phyloP scores from a whole-genome alignment of 1,284 basidiomycete genomes.

The Ganoderma boninense region DNA sequence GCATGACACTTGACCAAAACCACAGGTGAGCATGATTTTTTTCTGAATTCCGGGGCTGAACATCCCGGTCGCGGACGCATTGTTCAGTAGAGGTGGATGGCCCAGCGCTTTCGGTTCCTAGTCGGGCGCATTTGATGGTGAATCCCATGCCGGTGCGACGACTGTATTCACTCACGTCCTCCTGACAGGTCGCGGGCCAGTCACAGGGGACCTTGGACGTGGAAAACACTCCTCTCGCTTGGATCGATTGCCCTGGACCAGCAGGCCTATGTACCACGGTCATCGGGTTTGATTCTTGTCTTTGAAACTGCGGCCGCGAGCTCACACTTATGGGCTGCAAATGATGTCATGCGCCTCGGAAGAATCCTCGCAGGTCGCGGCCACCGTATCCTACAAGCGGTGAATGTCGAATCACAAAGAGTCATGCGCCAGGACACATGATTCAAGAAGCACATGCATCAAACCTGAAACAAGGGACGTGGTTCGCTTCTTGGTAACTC shows the following conservation, averaged over 20 bases:
- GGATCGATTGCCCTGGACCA: not conserved
- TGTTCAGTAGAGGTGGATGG: not conserved
- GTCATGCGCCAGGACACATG: not conserved
- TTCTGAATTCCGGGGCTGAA: not conserved
- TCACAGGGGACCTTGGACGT: not conserved
- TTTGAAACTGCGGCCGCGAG: not conserved
- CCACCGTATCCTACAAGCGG: not conserved
- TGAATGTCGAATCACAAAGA: not conserved
- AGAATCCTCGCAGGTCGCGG: not conserved
- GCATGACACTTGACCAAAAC: not conserved
- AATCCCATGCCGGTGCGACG: not conserved
- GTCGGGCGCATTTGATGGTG: not conserved
- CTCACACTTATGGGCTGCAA: not conserved
- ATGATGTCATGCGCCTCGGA: not conserved
- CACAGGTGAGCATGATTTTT: not conserved
- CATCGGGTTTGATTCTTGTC: not conserved
- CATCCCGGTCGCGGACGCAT: not conserved
- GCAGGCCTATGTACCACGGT: not conserved
- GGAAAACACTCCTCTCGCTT: not conserved
- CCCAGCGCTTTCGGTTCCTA: not conserved
- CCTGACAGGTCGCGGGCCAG: not conserved
- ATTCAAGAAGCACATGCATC: not conserved
- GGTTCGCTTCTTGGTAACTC: not conserved
- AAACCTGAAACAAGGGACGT: not conserved
- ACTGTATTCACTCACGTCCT: not conserved